Evolutionary conservation across 208 protist species (phyloP).

Genomic region (Leishmania martiniquensis): DNA sequence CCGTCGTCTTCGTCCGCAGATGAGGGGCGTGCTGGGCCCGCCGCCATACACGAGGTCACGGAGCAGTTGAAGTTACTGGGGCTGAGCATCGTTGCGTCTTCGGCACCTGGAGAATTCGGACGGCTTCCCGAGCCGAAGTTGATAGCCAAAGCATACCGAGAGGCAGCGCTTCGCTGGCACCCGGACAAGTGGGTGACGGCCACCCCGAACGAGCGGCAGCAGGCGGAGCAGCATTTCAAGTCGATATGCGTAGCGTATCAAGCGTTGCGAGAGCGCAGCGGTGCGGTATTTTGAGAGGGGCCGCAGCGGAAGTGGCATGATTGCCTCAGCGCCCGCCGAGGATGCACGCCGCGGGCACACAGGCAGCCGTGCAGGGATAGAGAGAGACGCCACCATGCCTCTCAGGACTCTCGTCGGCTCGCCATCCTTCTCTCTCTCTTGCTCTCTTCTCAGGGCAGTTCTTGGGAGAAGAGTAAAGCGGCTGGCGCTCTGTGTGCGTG

Average conservation of each 20-base stretch:
- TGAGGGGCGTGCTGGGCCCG: background rate
- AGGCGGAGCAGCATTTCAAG: conserved; percentile 85
- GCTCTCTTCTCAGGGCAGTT: too few species aligned
- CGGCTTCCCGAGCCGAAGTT: conserved; percentile 41
- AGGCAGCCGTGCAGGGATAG: background rate
- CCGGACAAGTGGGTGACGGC: conserved; percentile 86
- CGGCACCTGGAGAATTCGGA: background rate
- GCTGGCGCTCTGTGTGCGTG: too few species aligned
- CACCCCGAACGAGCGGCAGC: conserved; percentile 42
- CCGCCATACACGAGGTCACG: background rate
- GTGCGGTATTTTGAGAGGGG: background rate
- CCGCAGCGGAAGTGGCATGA: too few species aligned
- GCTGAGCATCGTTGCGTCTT: conserved; percentile 10
- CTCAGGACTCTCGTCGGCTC: background rate
- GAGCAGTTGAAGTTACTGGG: conserved; percentile 39
- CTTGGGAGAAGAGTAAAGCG: too few species aligned
- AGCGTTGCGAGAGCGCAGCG: conserved; percentile 47
- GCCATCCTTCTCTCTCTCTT: background rate
- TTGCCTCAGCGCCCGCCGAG: background rate
- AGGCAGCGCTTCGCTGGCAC: conserved; percentile 85
- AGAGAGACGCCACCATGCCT: background rate
- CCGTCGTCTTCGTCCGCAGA: conserved; percentile 1
- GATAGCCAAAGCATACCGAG: conserved; percentile 86
- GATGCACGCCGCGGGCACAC: background rate
- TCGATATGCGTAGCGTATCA: conserved; percentile 80